phyloP scores from a whole-genome alignment of 768 basidiomycete species.

The Trametes cingulata region DNA sequence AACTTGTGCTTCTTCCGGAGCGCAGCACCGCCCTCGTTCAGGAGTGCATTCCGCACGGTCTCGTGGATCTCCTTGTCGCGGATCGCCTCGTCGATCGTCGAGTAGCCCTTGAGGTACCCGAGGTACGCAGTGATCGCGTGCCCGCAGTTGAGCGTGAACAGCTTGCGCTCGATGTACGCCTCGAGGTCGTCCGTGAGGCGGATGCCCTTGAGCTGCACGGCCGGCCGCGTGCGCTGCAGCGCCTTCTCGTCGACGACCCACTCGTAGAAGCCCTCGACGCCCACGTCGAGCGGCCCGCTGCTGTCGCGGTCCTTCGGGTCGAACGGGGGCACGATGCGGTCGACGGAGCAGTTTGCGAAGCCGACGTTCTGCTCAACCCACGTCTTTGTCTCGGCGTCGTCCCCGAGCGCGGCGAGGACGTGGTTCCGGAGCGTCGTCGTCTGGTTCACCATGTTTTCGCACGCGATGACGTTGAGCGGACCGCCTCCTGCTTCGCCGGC shows the following conservation, averaged over 20 bases:
- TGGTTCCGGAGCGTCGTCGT: slow-evolving; percentile 34
- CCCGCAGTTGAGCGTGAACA: slow-evolving; percentile 45
- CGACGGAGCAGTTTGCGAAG: slow-evolving; percentile 44
- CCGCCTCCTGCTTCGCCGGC: slow-evolving; percentile 19
- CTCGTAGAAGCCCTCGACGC: slow-evolving; percentile 43
- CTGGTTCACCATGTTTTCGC: slow-evolving; percentile 43
- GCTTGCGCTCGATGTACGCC: slow-evolving; percentile 43
- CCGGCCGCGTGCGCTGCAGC: slow-evolving; percentile 29
- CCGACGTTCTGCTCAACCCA: slow-evolving; percentile 36
- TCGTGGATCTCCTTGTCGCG: slow-evolving; percentile 31
- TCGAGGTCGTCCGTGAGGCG: slow-evolving; percentile 34
- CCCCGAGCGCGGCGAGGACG: slow-evolving; percentile 32
- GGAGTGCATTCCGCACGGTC: slow-evolving; percentile 35
- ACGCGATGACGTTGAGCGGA: slow-evolving; percentile 40
- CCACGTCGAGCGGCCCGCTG: slow-evolving; percentile 37
- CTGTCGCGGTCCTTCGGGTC: slow-evolving; percentile 14
- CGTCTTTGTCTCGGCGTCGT: slow-evolving; percentile 30
- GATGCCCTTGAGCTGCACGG: slow-evolving; percentile 34
- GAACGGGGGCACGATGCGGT: slow-evolving; percentile 38
- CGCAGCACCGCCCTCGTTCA: slow-evolving; percentile 38
- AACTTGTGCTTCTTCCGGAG: slow-evolving; percentile 34
- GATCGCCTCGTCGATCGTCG: slow-evolving; percentile 36
- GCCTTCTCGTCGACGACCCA: slow-evolving; percentile 39
- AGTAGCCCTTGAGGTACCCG: slow-evolving; percentile 34
- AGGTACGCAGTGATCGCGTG: slow-evolving; percentile 43